These are phyloP conservation scores for Bipolaris bicolor DNA, from an alignment of 2,329 filamentous ascomycete genomes.

Conservation along the genomic window DNA sequence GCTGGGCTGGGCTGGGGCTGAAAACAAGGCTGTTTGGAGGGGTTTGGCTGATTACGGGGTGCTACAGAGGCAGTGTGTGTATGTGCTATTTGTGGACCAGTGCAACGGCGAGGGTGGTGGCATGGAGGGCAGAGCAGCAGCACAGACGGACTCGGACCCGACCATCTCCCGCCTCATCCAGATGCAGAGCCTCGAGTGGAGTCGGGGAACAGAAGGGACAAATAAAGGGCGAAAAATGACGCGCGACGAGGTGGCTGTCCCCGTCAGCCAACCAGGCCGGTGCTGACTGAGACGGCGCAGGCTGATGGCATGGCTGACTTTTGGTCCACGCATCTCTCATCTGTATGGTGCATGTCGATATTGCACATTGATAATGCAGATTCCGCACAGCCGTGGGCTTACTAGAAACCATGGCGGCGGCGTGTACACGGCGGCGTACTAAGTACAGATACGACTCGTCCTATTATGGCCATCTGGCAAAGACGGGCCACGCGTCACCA, in stretches of 20 bases:
- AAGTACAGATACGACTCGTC: no score
- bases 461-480: neutral
- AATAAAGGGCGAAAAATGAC: conserved; percentile 10
- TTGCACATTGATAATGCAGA: no score
- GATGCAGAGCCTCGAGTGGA: neutral
- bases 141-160: neutral
- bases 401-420: no score
- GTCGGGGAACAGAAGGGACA: conserved; percentile 4
- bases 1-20: neutral
- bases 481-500: conserved; percentile 11
- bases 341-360: neutral
- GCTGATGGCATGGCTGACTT: neutral
- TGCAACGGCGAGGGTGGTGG: neutral
- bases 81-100: neutral
- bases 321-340: neutral
- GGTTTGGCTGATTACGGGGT: no score
- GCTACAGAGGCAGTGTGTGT: no score
- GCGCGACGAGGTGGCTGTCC: conserved; percentile 3
- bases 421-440: no score
- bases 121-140: neutral
- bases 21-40: no score
- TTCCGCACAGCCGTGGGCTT: no score
- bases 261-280: neutral
- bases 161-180: conserved; percentile 2
- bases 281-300: conserved; percentile 12